Evolutionary conservation across 2,329 filamentous ascomycete species (phyloP).

Genomic region (Cladosporium colombiae): DNA sequence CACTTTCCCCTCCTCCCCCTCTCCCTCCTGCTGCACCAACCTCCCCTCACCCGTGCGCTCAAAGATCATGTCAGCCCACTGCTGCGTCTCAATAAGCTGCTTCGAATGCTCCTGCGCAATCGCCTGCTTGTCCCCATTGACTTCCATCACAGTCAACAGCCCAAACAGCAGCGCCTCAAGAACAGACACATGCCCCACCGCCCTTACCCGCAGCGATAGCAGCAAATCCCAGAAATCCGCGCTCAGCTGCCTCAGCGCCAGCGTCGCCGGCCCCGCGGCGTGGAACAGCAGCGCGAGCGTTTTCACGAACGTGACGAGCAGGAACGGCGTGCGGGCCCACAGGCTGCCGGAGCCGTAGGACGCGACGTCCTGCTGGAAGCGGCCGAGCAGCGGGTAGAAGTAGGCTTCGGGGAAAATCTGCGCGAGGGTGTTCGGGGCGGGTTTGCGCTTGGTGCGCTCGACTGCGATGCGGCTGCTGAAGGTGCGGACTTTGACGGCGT

Average conservation of each 20-base stretch:
- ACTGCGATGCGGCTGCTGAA: constrained; percentile 78
- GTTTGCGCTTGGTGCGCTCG: constrained; percentile 56
- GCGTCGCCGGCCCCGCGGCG: constrained; percentile 76
- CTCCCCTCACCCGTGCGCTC: constrained; percentile 44
- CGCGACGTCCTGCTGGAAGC: constrained; percentile 51
- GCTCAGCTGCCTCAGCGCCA: constrained; percentile 77
- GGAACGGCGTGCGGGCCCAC: constrained; percentile 70
- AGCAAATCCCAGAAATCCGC: constrained; percentile 82
- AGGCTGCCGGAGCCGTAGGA: constrained; percentile 46
- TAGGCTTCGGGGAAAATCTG: constrained; percentile 73
- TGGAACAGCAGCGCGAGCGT: constrained; percentile 82
- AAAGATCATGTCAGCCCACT: constrained; percentile 82
- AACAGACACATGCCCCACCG: constrained; percentile 54
- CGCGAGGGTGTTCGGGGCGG: constrained; percentile 74
- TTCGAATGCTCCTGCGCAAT: constrained; percentile 73
- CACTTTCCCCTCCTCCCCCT: constrained; percentile 73
- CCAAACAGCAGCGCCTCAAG: constrained; percentile 76
- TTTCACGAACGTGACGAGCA: constrained; percentile 79
- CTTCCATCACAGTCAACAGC: constrained; percentile 76
- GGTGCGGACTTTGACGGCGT: constrained; percentile 82
- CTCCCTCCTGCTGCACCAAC: constrained; percentile 44
- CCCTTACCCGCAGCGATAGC: constrained; percentile 63
- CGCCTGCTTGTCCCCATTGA: constrained; percentile 71
- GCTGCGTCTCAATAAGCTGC: constrained; percentile 80
- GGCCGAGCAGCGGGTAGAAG: constrained; percentile 82